Evolutionary conservation across 225 moss, liverwort and hornwort species (phyloP).

Genomic region (Asterella californica): DNA sequence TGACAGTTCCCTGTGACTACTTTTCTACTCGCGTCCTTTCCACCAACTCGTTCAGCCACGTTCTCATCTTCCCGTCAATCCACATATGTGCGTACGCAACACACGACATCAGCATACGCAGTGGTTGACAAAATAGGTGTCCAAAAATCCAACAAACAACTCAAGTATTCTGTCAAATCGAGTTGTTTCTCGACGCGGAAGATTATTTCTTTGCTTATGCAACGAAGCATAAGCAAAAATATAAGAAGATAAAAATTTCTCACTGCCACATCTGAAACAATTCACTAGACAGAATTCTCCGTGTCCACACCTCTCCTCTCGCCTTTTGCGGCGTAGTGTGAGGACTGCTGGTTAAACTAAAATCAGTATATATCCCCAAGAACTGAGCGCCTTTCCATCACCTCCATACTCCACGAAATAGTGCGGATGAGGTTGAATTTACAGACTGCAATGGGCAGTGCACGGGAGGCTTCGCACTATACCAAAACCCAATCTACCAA

Average conservation of each 20-base stretch:
- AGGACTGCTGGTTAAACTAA: background rate
- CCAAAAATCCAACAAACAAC: background rate
- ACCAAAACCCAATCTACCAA: background rate
- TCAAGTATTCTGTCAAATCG: background rate
- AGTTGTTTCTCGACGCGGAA: background rate
- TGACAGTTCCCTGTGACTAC: too few relatives aligned
- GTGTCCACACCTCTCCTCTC: background rate
- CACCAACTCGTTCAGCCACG: background rate
- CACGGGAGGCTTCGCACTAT: background rate
- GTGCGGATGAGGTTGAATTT: constrained; percentile 9
- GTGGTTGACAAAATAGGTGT: too few relatives aligned
- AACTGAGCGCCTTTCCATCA: too few relatives aligned
- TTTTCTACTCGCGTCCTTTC: background rate
- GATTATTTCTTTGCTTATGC: too few relatives aligned
- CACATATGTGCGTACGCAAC: background rate
- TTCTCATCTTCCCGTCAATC: background rate
- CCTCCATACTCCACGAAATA: background rate
- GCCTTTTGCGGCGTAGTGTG: background rate
- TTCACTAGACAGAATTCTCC: too few relatives aligned
- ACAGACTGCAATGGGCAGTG: constrained; percentile 10
- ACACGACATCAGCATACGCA: too few relatives aligned
- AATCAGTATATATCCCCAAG: background rate
- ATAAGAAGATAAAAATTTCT: too few relatives aligned
- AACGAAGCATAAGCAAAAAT: too few relatives aligned
- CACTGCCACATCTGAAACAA: too few relatives aligned